Conservation (phyloP, 345 rosid genomes). For the Jatropha curcas region DNA sequence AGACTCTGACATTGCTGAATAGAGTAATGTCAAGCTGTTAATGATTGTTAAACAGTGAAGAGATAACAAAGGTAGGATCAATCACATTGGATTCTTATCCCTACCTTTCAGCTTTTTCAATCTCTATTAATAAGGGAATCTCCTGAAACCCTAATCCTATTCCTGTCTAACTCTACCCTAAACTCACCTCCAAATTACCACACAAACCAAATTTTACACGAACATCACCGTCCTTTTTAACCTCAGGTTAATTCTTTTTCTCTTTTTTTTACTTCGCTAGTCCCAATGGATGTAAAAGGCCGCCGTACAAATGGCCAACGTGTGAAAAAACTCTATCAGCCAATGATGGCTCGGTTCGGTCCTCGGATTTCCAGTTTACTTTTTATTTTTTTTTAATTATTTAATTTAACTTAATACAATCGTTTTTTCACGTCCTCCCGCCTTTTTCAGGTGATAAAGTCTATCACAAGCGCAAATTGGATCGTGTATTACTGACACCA, state of each 20-base stretch:
- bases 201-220: background rate
- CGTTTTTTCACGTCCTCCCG: conserved; percentile 37
- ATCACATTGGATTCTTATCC: conserved; percentile 14
- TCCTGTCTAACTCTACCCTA: too few relatives aligned
- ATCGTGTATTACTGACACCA: too few relatives aligned
- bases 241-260: background rate
- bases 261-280: too few relatives aligned
- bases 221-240: background rate
- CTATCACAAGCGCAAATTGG: background rate
- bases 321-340: conserved; percentile 1
- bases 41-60: too few relatives aligned
- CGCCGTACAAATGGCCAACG: conserved; percentile 24
- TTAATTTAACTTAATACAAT: conserved; percentile 15
- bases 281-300: background rate
- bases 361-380: background rate
- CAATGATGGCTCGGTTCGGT: conserved; percentile 23
- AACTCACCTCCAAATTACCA: background rate
- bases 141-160: conserved; percentile 11
- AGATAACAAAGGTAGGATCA: background rate
- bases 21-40: too few relatives aligned
- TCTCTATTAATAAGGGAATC: conserved; percentile 20
- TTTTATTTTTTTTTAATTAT: background rate
- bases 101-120: background rate
- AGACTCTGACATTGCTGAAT: too few relatives aligned
- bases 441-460: background rate